Evolutionary conservation across 345 rosid genomes (phyloP), one percentile per base, ranked within the genome.

Genomic region (Schrenkiella parvula): DNA sequence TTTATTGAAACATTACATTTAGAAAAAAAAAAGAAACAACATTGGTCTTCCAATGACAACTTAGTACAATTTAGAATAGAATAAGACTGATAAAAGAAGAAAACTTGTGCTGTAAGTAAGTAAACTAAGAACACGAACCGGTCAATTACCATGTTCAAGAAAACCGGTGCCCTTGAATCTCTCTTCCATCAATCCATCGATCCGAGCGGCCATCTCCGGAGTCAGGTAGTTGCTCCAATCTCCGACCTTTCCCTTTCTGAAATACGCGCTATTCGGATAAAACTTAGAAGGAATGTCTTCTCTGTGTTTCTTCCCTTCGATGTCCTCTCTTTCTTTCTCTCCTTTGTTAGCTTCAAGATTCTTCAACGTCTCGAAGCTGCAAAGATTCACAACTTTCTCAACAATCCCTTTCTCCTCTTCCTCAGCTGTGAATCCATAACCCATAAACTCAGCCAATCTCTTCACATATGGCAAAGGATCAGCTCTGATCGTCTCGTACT

Each of bases 371-470:
- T 38, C 42, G 6, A 38, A 38, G 4, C 42, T 38, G 42, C 42
- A 38, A 38, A 38, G 42, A 38, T 38, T 13, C 42, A 38, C 42
- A 38, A 38, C 42, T 12, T 11, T 38, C 42, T 38, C 42, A 38
- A 38, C n/a, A 12, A 38, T 3, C n/a, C 42, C 42, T 3, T 38
- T 12, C 42, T 38, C 15, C 42, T 38, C 42, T 38, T 38, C 42
- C 42, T 38, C 42, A 12, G 42, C 15, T 38, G 42, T 38, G 69
- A 64, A 64, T 19, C 32, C 44, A 52, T 1, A 67, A 10, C 50
- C 50, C 71, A 52, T 67, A 53, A 37, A 67, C 37, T 67, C 37
- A 68, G 72, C 72, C 14, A 68, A 42, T 42, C 39, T 68, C 72
- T 53, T 68, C 51, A 68, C 72, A 6, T 53, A 68, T 0, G 37